A percentile compares a stretch with the other conserved stretches of the same genome.
These are phyloP conservation scores for Fusarium sacchari DNA, from an alignment of 2,329 filamentous ascomycete genomes.

Conservation along the genomic window DNA sequence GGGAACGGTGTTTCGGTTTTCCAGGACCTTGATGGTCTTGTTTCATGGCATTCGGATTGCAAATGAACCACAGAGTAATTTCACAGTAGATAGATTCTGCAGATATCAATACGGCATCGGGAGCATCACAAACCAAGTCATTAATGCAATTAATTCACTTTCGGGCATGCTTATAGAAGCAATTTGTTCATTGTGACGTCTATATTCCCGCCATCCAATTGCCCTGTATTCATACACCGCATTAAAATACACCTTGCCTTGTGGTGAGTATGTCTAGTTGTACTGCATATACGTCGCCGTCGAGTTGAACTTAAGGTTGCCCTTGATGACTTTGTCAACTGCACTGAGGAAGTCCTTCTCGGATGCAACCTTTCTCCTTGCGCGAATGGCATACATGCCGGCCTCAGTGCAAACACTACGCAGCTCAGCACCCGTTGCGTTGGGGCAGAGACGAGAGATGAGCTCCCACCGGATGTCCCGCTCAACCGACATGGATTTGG, in stretches of 20 bases:
- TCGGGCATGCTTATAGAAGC: constrained; percentile 2
- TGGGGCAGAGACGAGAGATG: constrained; percentile 95
- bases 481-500: constrained; percentile 99
- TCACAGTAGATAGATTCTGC: constrained; percentile 30
- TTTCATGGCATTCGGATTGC: constrained; percentile 12
- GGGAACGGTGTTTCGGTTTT: constrained; percentile 37
- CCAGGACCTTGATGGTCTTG: constrained; percentile 1
- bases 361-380: constrained; percentile 93
- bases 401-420: constrained; percentile 97
- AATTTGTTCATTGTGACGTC: constrained; percentile 40
- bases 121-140: not conserved
- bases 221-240: constrained; percentile 49
- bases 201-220: constrained; percentile 40
- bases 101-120: constrained; percentile 20
- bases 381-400: constrained; percentile 97
- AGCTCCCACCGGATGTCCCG: constrained; percentile 99
- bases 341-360: constrained; percentile 99
- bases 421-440: constrained; percentile 95
- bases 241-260: constrained; percentile 42
- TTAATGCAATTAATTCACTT: not conserved
- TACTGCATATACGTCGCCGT: constrained; percentile 99
- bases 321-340: constrained; percentile 99
- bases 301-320: constrained; percentile 98
- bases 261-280: constrained; percentile 71
- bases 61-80: constrained; percentile 5